Conservation (phyloP, 495 filamentous ascomycete genomes). For the Cercophora newfieldiana region DNA sequence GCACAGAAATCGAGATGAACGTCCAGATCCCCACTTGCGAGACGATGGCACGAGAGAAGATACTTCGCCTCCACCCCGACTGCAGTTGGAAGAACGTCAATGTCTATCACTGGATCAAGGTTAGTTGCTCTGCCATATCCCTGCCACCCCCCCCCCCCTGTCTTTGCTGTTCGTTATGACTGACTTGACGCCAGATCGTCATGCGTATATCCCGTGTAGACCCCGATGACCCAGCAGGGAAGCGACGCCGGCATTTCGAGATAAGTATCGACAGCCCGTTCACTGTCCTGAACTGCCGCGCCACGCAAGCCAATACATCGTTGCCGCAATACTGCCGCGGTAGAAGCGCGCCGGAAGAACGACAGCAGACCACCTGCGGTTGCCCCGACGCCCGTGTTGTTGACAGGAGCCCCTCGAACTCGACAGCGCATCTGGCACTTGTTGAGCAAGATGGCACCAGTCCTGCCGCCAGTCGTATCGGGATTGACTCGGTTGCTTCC, state of each 20-base stretch:
- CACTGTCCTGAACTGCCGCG: constrained; percentile 91
- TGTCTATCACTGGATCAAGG: constrained; percentile 99
- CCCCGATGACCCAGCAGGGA: constrained; percentile 68
- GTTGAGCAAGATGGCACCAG: constrained; percentile 28
- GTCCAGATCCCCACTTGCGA: constrained; percentile 93
- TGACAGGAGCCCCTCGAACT: constrained; percentile 37
- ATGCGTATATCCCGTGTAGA: constrained; percentile 92
- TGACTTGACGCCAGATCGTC: constrained; percentile 67
- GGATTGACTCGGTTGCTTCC: constrained; percentile 27
- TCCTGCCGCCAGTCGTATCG: constrained; percentile 15
- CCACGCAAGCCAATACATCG: constrained; percentile 85
- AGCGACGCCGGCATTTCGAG: constrained; percentile 90
- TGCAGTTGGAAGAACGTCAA: constrained; percentile 96
- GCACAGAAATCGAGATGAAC: constrained; percentile 96
- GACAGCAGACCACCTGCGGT: constrained; percentile 65
- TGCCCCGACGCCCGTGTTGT: constrained; percentile 68
- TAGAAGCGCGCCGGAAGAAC: constrained; percentile 44
- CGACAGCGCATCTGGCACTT: constrained; percentile 26
- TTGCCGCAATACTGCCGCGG: constrained; percentile 80
- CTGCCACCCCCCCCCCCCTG: too few species aligned
- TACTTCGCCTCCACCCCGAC: constrained; percentile 79
- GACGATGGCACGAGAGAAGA: constrained; percentile 78
- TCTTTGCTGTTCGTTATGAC: not conserved
- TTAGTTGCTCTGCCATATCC: constrained; percentile 46
- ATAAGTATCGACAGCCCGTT: constrained; percentile 99